These are phyloP conservation scores for Penicillium palitans DNA, from an alignment of 2,329 filamentous ascomycete species.

Conservation along the genomic window DNA sequence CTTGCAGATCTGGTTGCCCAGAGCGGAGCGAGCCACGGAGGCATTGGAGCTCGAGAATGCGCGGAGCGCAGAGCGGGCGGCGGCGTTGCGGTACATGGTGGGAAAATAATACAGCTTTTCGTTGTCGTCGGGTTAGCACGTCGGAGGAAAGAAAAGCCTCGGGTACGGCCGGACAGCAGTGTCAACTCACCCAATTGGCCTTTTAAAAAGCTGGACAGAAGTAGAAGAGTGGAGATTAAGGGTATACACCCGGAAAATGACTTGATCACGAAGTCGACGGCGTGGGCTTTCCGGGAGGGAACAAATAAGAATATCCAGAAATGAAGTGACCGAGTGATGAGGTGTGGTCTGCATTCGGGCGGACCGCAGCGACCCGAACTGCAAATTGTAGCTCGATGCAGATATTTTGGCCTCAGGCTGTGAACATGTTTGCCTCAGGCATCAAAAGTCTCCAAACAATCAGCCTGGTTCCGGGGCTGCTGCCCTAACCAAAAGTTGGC, in stretches of 20 bases:
- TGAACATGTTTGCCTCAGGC: constrained; percentile 26
- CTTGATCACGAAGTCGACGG: constrained; percentile 38
- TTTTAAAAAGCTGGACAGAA: constrained; percentile 19
- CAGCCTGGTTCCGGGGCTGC: constrained; percentile 16
- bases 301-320: constrained; percentile 35
- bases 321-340: constrained; percentile 38
- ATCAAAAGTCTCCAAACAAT: neutral
- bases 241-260: constrained; percentile 33
- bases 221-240: constrained; percentile 31
- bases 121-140: constrained; percentile 32
- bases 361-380: constrained; percentile 28
- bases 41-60: constrained; percentile 46
- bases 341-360: constrained; percentile 31
- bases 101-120: constrained; percentile 34
- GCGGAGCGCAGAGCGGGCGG: constrained; percentile 48
- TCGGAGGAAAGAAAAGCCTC: constrained; percentile 32
- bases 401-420: neutral
- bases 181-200: constrained; percentile 37
- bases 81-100: constrained; percentile 48
- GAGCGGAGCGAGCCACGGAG: constrained; percentile 43
- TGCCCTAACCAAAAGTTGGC: constrained; percentile 21
- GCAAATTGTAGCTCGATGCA: constrained; percentile 19
- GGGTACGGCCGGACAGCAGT: constrained; percentile 27
- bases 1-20: constrained; percentile 46
- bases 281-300: constrained; percentile 34